phyloP scores from a whole-genome alignment of 108 stramenopile species.

The Fragilaria radians region DNA sequence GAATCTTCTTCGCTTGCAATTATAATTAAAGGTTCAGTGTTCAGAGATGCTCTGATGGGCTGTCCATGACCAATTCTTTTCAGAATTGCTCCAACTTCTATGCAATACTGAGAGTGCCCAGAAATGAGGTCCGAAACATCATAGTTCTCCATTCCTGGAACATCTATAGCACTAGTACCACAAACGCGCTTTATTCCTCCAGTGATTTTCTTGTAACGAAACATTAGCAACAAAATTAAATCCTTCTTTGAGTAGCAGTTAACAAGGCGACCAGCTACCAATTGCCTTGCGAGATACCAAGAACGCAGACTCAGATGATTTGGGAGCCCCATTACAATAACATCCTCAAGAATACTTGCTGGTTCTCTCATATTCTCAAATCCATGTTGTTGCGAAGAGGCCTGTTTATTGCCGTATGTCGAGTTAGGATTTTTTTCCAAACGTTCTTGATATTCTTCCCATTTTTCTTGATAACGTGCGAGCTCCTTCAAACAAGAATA shows the following conservation, averaged over 20 bases:
- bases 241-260: slow-evolving; percentile 91
- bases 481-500: slow-evolving; percentile 90
- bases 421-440: slow-evolving; percentile 8
- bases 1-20: not conserved
- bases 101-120: slow-evolving; percentile 69
- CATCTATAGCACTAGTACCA: slow-evolving; percentile 61
- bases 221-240: slow-evolving; percentile 87
- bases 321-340: slow-evolving; percentile 77
- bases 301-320: slow-evolving; percentile 70
- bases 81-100: slow-evolving; percentile 55
- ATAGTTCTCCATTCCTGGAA: slow-evolving; percentile 71
- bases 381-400: slow-evolving; percentile 21
- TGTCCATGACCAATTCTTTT: slow-evolving; percentile 54
- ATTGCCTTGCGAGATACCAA: slow-evolving; percentile 77
- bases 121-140: slow-evolving; percentile 66
- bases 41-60: slow-evolving; percentile 29
- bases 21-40: not conserved
- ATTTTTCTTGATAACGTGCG: slow-evolving; percentile 69
- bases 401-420: slow-evolving; percentile 6
- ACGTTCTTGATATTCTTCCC: slow-evolving; percentile 56
- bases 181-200: slow-evolving; percentile 68
- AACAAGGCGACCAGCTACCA: slow-evolving; percentile 89
- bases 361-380: slow-evolving; percentile 64
- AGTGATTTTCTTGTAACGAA: slow-evolving; percentile 79
- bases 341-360: slow-evolving; percentile 88